Evolutionary conservation across 805 yeast species (phyloP).

Genomic region (Hermanozyma aechmeae): DNA sequence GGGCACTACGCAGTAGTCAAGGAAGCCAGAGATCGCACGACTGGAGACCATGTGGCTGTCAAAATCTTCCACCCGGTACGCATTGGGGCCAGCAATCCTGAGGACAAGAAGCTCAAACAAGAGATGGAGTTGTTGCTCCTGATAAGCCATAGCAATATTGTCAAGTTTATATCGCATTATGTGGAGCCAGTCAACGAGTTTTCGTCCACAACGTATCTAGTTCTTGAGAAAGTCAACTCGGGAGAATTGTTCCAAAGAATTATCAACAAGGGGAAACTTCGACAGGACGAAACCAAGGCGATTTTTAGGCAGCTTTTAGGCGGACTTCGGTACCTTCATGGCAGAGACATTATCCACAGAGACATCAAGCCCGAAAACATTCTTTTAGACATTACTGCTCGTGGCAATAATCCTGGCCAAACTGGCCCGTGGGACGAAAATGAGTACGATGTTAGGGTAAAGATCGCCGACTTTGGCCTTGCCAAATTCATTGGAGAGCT

Average conservation of each 20-base stretch:
- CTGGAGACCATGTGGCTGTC: slow-evolving; percentile 61
- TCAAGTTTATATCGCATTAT: slow-evolving; percentile 50
- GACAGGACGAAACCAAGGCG: slow-evolving; percentile 54
- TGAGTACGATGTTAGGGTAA: slow-evolving; percentile 56
- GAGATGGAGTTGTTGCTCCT: slow-evolving; percentile 60
- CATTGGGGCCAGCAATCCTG: slow-evolving; percentile 12
- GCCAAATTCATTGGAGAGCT: slow-evolving; percentile 63
- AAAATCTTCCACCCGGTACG: slow-evolving; percentile 59
- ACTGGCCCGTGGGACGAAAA: slow-evolving; percentile 52
- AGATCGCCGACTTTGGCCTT: slow-evolving; percentile 77
- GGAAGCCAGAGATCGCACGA: slow-evolving; percentile 49
- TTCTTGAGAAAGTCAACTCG: slow-evolving; percentile 62
- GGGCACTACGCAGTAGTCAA: slow-evolving; percentile 82
- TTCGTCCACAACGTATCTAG: slow-evolving; percentile 48
- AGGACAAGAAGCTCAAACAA: slow-evolving; percentile 39
- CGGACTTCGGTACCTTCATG: slow-evolving; percentile 31
- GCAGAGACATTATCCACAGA: slow-evolving; percentile 32
- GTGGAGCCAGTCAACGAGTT: slow-evolving; percentile 45
- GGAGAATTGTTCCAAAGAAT: slow-evolving; percentile 73
- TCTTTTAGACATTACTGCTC: slow-evolving; percentile 41
- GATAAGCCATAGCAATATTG: slow-evolving; percentile 63
- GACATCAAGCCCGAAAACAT: slow-evolving; percentile 40
- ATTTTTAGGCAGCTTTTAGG: slow-evolving; percentile 40
- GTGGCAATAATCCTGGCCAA: slow-evolving; percentile 12
- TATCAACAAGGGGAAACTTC: slow-evolving; percentile 50